phyloP scores from a whole-genome alignment of 2,329 filamentous ascomycete genomes.

The Leptographium wingfieldii region DNA sequence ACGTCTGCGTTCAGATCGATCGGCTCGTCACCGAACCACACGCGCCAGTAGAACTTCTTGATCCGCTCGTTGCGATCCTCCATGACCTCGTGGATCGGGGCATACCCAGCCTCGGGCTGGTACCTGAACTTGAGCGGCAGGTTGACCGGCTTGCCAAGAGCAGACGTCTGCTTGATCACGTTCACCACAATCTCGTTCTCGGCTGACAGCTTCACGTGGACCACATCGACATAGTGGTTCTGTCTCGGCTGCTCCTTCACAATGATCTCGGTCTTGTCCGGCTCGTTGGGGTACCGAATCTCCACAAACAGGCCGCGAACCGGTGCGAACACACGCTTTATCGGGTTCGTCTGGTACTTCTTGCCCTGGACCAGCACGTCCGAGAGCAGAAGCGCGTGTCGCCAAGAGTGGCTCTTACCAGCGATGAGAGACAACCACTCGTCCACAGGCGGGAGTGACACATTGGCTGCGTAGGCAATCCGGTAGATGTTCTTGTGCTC shows the following conservation, averaged over 20 bases:
- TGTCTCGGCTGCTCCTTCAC: slow-evolving; percentile 80
- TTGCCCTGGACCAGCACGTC: slow-evolving; percentile 92
- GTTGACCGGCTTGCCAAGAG: slow-evolving; percentile 67
- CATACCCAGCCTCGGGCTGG: slow-evolving; percentile 88
- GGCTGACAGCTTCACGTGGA: slow-evolving; percentile 66
- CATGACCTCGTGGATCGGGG: slow-evolving; percentile 97
- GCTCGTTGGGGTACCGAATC: slow-evolving; percentile 68
- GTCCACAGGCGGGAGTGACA: slow-evolving; percentile 63
- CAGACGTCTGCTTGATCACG: slow-evolving; percentile 87
- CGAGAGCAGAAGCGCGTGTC: slow-evolving; percentile 84
- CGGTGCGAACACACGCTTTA: slow-evolving; percentile 82
- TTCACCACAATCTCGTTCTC: slow-evolving; percentile 75
- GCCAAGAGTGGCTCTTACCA: slow-evolving; percentile 78
- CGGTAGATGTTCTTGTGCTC: slow-evolving; percentile 71
- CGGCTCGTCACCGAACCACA: slow-evolving; percentile 86
- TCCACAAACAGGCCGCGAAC: slow-evolving; percentile 80
- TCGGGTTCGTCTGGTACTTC: slow-evolving; percentile 94
- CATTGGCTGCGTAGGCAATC: slow-evolving; percentile 61
- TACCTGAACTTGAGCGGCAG: slow-evolving; percentile 84
- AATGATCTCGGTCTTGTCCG: slow-evolving; percentile 69
- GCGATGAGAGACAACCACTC: slow-evolving; percentile 83
- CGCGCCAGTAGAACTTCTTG: slow-evolving; percentile 97
- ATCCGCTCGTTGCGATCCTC: slow-evolving; percentile 90
- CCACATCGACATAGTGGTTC: slow-evolving; percentile 76
- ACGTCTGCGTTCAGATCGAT: slow-evolving; percentile 76